A percentile compares a stretch with the other conserved stretches of the same genome.
These are phyloP conservation scores for Trichoderma arundinaceum DNA, from an alignment of 2,329 filamentous ascomycete species.

Conservation along the genomic window DNA sequence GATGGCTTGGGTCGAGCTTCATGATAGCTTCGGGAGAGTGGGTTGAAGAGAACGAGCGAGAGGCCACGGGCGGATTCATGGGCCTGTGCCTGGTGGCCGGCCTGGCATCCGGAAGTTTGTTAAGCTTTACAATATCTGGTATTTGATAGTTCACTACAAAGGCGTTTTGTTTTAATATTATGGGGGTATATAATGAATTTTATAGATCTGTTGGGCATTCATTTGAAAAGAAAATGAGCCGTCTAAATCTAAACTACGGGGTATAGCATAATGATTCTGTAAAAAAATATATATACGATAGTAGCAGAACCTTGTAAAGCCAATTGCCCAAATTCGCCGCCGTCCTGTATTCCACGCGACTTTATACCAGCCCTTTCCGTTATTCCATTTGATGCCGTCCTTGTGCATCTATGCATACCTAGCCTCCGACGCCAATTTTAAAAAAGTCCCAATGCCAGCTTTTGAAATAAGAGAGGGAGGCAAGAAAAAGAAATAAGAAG, in stretches of 20 bases:
- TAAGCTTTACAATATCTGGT: slow-evolving; percentile 77
- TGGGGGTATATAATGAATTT: background rate
- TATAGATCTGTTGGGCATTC: background rate
- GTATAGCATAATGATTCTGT: background rate
- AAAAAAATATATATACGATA: slow-evolving; percentile 4
- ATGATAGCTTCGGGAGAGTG: slow-evolving; percentile 90
- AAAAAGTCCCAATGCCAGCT: background rate
- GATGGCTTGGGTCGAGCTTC: slow-evolving; percentile 82
- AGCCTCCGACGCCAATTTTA: slow-evolving; percentile 18
- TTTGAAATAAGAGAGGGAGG: background rate
- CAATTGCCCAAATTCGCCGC: background rate
- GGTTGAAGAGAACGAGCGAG: slow-evolving; percentile 81
- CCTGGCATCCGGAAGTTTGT: slow-evolving; percentile 80
- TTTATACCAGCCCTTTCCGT: background rate
- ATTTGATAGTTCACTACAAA: slow-evolving; percentile 31
- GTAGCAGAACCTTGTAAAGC: background rate
- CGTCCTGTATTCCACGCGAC: slow-evolving; percentile 25
- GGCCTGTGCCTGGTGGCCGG: slow-evolving; percentile 85
- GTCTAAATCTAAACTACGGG: slow-evolving; percentile 2
- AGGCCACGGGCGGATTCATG: slow-evolving; percentile 95
- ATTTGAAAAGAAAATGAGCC: background rate
- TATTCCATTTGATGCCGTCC: background rate
- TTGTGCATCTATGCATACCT: background rate
- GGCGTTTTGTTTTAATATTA: slow-evolving; percentile 6
- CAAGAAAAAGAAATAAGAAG: background rate